Conservation (phyloP, 1,139 yeast genomes). For the Casaregolazyma lundiana region DNA sequence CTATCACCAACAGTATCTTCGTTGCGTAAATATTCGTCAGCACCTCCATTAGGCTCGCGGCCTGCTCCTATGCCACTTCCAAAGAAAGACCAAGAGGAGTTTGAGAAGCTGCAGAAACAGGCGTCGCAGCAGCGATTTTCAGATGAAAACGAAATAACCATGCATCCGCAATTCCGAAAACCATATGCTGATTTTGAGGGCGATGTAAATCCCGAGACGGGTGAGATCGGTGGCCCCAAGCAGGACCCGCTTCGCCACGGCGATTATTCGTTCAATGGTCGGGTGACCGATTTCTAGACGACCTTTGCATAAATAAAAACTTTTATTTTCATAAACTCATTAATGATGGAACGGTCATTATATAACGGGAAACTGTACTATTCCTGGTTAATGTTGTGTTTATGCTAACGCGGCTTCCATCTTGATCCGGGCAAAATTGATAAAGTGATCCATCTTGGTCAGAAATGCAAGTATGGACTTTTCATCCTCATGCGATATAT, state of each 20-base stretch:
- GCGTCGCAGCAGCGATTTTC: conserved; percentile 73
- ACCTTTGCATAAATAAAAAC: not conserved
- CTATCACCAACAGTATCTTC: not conserved
- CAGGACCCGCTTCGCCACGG: conserved; percentile 93
- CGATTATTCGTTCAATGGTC: conserved; percentile 93
- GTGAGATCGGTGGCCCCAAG: conserved; percentile 97
- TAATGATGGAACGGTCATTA: no score
- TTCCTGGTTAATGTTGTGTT: no score
- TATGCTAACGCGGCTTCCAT: conserved; percentile 2
- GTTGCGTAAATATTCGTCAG: not conserved
- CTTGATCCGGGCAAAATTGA: conserved; percentile 1
- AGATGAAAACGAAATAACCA: conserved; percentile 63
- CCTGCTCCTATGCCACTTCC: conserved; percentile 87
- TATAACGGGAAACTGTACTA: no score
- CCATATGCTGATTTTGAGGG: conserved; percentile 96
- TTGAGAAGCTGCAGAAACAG: conserved; percentile 73
- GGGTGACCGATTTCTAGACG: conserved; percentile 82
- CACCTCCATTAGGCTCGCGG: conserved; percentile 24
- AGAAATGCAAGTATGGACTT: conserved; percentile 1
- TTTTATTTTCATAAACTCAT: no score
- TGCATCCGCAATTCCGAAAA: conserved; percentile 66
- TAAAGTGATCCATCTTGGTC: conserved; percentile 4
- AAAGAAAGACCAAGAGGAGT: conserved; percentile 86
- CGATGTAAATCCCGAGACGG: conserved; percentile 85
- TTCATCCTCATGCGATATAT: not conserved